Base-by-base conservation (phyloP, 2,329 filamentous ascomycete species). In the Plenodomus lindquistii region DNA sequence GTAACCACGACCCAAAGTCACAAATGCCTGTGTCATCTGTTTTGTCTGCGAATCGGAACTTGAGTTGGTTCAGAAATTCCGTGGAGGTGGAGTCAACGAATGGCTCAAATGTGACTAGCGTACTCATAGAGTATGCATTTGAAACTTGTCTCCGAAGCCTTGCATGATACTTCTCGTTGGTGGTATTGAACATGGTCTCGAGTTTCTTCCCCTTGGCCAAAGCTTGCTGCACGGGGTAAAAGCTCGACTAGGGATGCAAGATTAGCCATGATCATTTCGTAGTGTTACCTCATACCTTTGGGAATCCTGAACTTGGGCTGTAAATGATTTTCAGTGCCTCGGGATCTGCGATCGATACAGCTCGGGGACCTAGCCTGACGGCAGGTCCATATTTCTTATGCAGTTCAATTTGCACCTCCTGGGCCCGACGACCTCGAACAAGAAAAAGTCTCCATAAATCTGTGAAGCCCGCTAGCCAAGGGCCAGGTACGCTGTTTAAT, bases 331-430 rank as follows among this genome's bases (percentile, higher is more conserved):
- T 24, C 5, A 24, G 5, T 6, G 22, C 22, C 10, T 24, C 22
- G 22, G 22, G 22, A 24, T 24, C 22, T 24, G 22, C 5, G 5
- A 24, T 24, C 10, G 22, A 24, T 5, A 24, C 10, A 10, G 6
- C 5, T 10, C 10, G 5, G 5, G 22, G 22, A 5, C 22, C 22
- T 24, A 24, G 3, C 18, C 91, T 81, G 17, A 95, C 85, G 0
- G 95, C 74, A 10, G 85, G 84, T 3, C 91, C 90, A 38, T 87
- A 77, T 62, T 85, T 85, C 75, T 86, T 81, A 73, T 95, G 91
- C 3, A 83, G 67, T n/a, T 66, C 67, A 37, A 70, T 58, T 48
- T 75, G 76, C 44, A 72, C 58, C 2, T 37, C 81, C 75, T 54
- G 52, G 4, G 51, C 39, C 11, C 70, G 76, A 2, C 89, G 89